phyloP scores from a whole-genome alignment of 306 rosid species.

The Fragaria vesca region DNA sequence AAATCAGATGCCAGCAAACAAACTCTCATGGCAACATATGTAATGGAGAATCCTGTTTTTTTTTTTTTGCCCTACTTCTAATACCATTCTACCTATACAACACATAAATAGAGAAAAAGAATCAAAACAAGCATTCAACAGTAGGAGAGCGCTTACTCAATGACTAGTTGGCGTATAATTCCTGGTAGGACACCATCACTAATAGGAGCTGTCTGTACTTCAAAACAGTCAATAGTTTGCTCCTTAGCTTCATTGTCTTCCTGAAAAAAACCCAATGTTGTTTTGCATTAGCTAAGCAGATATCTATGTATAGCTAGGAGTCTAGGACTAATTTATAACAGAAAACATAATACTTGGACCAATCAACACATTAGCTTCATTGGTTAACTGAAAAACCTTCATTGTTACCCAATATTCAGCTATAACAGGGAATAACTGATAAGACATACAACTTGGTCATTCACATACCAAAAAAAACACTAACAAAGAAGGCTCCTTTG shows the following conservation, averaged over 20 bases:
- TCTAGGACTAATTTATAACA: background rate
- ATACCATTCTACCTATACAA: background rate
- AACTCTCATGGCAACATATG: background rate
- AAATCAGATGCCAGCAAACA: background rate
- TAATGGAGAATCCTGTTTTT: background rate
- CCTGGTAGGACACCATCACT: constrained; percentile 84
- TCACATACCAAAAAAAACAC: background rate
- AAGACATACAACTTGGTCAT: background rate
- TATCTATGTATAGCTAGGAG: background rate
- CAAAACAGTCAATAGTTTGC: constrained; percentile 45
- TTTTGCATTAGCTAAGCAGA: background rate
- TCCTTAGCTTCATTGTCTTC: constrained; percentile 34
- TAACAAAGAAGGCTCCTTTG: background rate
- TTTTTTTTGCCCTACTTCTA: background rate
- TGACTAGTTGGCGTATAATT: constrained; percentile 66
- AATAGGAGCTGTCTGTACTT: constrained; percentile 85
- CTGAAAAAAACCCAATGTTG: constrained; percentile 32
- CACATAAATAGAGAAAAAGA: background rate
- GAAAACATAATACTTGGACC: background rate
- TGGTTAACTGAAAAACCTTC: background rate
- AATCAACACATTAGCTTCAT: background rate
- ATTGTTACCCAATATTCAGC: background rate
- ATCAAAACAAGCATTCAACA: background rate
- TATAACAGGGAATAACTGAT: background rate
- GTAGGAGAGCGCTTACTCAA: constrained; percentile 52